Evolutionary conservation across 2,329 filamentous ascomycete genomes (phyloP).

Genomic region (Hirsutella thompsonii): DNA sequence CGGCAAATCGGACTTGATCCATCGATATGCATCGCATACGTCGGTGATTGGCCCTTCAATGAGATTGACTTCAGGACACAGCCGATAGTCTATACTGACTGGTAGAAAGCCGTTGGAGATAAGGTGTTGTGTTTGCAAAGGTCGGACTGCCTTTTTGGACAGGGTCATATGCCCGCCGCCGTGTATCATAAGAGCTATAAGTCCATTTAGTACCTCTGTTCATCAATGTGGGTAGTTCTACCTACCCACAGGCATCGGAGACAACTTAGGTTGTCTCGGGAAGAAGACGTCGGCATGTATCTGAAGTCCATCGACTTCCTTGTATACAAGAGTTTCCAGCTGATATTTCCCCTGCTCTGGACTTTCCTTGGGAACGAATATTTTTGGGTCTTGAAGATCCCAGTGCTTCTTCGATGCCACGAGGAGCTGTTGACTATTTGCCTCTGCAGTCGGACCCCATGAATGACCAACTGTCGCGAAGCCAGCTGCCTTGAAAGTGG

Average conservation of each 20-base stretch:
- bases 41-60: constrained; percentile 32
- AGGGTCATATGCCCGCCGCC: constrained; percentile 28
- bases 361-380: too few species aligned
- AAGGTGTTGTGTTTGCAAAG: constrained; percentile 22
- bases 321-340: background rate
- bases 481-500: too few species aligned
- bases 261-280: background rate
- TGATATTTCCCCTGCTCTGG: too few species aligned
- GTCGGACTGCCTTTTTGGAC: constrained; percentile 22
- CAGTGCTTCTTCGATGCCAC: too few species aligned
- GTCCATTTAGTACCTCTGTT: background rate
- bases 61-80: constrained; percentile 34
- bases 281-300: background rate
- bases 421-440: too few species aligned
- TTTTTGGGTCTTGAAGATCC: too few species aligned
- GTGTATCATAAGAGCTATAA: constrained; percentile 28
- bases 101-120: constrained; percentile 28
- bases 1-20: too few species aligned
- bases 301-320: background rate
- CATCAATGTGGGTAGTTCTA: background rate
- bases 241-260: background rate
- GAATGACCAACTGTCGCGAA: too few species aligned
- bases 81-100: constrained; percentile 34
- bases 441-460: too few species aligned
- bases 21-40: constrained; percentile 22